Base-by-base conservation (phyloP, 495 filamentous ascomycete species). In the Tuber melanosporum region DNA sequence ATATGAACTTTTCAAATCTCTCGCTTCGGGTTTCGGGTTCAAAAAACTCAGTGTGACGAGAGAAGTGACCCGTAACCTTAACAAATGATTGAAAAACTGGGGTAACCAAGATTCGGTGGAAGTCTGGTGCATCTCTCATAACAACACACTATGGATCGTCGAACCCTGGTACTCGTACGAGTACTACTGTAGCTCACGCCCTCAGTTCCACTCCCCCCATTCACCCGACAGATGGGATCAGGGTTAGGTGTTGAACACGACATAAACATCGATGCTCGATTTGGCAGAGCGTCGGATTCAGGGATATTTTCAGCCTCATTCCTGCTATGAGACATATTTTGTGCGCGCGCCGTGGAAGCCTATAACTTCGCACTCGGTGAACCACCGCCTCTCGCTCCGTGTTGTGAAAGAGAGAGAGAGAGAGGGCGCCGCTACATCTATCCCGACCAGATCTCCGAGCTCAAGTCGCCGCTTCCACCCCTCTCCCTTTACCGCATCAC, bases 301-400 rank as follows among this genome's bases (percentile, higher is more conserved):
- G n/a, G 47, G 46, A 62, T 45, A 70, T 43, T 72, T 79, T 80
- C 78, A 80, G 78, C 78, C 78, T 80, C 78, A 80, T 80, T 45
- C 32, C 45, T 77, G 44, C 45, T 75, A 79, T 71, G 73, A 79
- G 73, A 79, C 76, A 80, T 75, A 47, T 62, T 39, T 74, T 57
- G 72, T 74, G 76, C 70, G 77, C 77, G 77, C 74, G 74, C 72
- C 70, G 70, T 42, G 74, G 73, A 75, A 72, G 71, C 73, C 77
- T 32, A 70, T 42, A 57, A 76, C 77, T 44, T 49, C 46, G 43
- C 47, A 69, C 44, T 66, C 20, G 39, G 22, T 43, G 41, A 75
- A 47, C 72, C 62, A 44, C 73, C 52, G 41, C 46, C 49, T 71
- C 73, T 43, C 73, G 22, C 39, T 43, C 57, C 44, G 36, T 14